phyloP scores from a whole-genome alignment of 2,329 filamentous ascomycete genomes.

The Phyllosticta citribraziliensis region DNA sequence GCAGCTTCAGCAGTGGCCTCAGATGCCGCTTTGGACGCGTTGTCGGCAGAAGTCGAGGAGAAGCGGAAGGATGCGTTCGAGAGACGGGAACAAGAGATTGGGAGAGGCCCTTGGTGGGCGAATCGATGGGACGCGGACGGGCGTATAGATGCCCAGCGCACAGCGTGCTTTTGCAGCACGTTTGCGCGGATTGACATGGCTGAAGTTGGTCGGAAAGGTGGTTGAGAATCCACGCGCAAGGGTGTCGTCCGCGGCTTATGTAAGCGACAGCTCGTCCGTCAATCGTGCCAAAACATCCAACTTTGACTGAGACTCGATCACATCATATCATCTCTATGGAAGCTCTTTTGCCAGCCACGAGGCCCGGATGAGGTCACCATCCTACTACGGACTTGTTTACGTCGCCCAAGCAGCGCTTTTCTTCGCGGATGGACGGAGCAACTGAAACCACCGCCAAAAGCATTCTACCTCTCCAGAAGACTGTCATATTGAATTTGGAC shows the following conservation, averaged over 20 bases:
- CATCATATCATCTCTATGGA: too few relatives aligned
- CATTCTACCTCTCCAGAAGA: too few relatives aligned
- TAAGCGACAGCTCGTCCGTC: not conserved
- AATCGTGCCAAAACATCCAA: too few relatives aligned
- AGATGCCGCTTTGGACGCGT: not conserved
- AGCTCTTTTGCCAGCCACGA: too few relatives aligned
- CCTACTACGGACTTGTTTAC: too few relatives aligned
- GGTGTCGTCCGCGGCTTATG: not conserved
- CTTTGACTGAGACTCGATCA: too few relatives aligned
- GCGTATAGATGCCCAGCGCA: slow-evolving; percentile 1
- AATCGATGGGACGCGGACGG: not conserved
- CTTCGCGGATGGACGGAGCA: too few relatives aligned
- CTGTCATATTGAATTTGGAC: too few relatives aligned
- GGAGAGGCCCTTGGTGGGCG: slow-evolving; percentile 3
- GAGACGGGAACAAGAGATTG: not conserved
- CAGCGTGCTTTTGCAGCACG: slow-evolving; percentile 2
- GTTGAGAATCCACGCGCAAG: not conserved
- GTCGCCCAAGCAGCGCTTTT: too few relatives aligned
- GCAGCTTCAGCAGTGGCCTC: not conserved
- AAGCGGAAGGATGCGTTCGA: not conserved
- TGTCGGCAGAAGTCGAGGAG: not conserved
- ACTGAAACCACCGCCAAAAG: too few relatives aligned
- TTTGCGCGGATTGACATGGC: slow-evolving; percentile 4
- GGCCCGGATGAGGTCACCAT: too few relatives aligned
- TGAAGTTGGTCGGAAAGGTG: not conserved